Base-by-base conservation (phyloP, 75 land plant genomes). In the Larix kaempferi region DNA sequence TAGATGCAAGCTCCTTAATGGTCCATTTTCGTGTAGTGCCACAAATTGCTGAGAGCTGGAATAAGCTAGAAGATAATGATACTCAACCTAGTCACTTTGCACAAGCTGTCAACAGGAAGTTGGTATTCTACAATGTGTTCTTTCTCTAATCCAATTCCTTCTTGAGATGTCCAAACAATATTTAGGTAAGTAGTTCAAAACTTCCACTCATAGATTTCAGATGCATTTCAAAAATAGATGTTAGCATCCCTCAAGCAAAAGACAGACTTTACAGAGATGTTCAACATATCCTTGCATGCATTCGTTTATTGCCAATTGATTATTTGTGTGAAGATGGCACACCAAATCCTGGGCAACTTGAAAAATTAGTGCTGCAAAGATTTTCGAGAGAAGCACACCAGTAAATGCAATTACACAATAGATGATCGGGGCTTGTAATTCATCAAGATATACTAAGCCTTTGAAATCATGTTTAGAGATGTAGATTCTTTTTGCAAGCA, bases 141-240 rank as follows among this genome's bases (percentile, higher is more conserved):
- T 96, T 75, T 92, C 99, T 13, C 95, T 91, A 67, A 85, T n/a
- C n/a, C n/a, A n/a, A n/a, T n/a, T 88, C 33, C 83, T 96, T 22
- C 90, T 85, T 69, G 95, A 57, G 98, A 94, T 86, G 89, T 94
- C 64, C 87, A 89, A 58, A 83, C 86, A 56, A 96, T 96, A 6
- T 96, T 96, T 80, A 90, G 95, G 99, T 94, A 60, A 82, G 78
- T 73, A 22, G 3, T 35, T 35, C 3, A 3, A 61, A 83, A 89
- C 64, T 90, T 95, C 69, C 98, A 95, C 78, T 81, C 90, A 27
- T 88, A 89, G 77, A 90, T 95, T 76, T 82, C 95, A 14, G 95
- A 92, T 66, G 82, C 98, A n/a, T n/a, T n/a, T n/a, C n/a, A n/a
- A n/a, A n/a, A n/a, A n/a, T n/a, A n/a, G 98, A 92, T 23, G 73